Base-by-base conservation (phyloP, 1,139 yeast species). In the Arxiozyma slooffiae region DNA sequence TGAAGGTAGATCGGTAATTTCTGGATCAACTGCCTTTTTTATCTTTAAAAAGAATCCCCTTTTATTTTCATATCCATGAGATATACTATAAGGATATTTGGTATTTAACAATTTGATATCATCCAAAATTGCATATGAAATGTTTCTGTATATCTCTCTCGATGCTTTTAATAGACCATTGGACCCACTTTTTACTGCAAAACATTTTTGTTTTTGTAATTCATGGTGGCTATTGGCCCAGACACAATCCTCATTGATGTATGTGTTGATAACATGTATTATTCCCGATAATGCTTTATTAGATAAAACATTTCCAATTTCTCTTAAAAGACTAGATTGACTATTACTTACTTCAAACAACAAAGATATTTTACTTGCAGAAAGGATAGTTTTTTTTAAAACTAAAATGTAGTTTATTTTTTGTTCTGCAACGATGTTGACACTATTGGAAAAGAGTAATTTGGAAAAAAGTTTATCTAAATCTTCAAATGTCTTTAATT, bases 151-250 rank as follows among this genome's bases (percentile, higher is more conserved):
- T 0, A 75, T 53, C 52, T 69, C 69, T 44, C 79, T 64, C 1
- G 77, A 71, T 0, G 74, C 70, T 58, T 74, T 79, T 1, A 76
- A 58, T 23, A 76, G 60, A 0, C 80, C 79, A 59, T 76, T 76
- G 2, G 64, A 59, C 0, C 78, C 78, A 34, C 69, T 58, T 53
- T 66, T 71, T 0, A 75, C 70, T 0, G 79, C 78, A 58, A 72
- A 72, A 41, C 73, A 67, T 53, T 68, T 68, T 53, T 75, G 79
- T 53, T 73, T 72, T 48, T 70, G 71, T 30, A 74, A 55, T 43
- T 75, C 77, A 7, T 71, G 54, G 1, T 70, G 60, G 2, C 66
- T 63, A 0, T 59, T 61, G 0, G 77, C 77, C 76, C 76, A 72
- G 4, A 55, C 54, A 47, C 75, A 70, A 52, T 74, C 77, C 22